These are phyloP conservation scores for Saccharomycopsis fermentans DNA, from an alignment of 805 yeast genomes.

Conservation along the genomic window DNA sequence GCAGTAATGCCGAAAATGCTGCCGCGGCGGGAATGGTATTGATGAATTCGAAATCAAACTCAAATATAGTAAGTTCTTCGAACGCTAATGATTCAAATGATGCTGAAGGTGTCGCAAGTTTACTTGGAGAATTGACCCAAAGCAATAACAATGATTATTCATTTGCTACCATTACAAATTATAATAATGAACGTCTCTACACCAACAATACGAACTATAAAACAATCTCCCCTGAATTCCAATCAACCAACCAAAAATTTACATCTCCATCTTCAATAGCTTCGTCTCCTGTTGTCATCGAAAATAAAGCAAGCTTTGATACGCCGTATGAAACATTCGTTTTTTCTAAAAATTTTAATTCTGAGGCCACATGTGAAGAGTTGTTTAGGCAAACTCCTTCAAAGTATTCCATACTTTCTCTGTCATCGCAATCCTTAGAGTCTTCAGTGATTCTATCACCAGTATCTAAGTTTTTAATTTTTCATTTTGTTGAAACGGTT, in stretches of 20 bases:
- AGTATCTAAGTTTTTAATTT: slow-evolving; percentile 58
- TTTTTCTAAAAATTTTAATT: neutral
- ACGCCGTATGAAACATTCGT: neutral
- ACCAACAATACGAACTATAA: neutral
- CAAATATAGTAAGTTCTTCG: neutral
- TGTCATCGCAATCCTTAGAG: neutral
- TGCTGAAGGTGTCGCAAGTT: neutral
- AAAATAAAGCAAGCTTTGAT: too few species aligned
- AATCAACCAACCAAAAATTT: neutral
- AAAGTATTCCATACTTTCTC: neutral
- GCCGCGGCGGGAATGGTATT: neutral
- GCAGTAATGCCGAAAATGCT: neutral
- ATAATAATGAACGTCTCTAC: neutral
- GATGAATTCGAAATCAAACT: neutral
- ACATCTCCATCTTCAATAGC: neutral
- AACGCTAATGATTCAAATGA: neutral
- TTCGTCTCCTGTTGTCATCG: neutral
- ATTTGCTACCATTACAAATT: neutral
- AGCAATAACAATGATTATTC: slow-evolving; percentile 8
- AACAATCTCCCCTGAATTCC: neutral
- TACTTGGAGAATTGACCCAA: slow-evolving; percentile 8
- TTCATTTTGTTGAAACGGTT: slow-evolving; percentile 63
- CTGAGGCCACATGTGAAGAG: neutral
- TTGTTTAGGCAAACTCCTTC: slow-evolving; percentile 1
- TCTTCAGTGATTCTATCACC: slow-evolving; percentile 40